Conservation (phyloP, 345 rosid species). For the Gossypium anomalum region DNA sequence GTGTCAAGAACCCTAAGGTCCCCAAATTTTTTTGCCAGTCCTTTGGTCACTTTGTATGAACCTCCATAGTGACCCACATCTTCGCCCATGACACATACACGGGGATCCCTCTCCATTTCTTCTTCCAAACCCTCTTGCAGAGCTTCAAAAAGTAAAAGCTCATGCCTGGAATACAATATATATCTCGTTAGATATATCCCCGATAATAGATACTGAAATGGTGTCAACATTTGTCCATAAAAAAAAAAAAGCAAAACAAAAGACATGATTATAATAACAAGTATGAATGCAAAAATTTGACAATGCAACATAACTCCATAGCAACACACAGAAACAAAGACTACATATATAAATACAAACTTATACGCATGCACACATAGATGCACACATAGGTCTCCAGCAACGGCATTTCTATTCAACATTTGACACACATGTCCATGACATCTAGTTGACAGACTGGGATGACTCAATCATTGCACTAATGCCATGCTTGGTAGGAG, state of each 20-base stretch:
- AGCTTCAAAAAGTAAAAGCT: constrained; percentile 88
- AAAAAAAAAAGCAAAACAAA: not conserved
- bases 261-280: not conserved
- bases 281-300: not conserved
- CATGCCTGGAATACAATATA: constrained; percentile 49
- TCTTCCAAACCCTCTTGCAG: constrained; percentile 89
- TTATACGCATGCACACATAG: not conserved
- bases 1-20: constrained; percentile 35
- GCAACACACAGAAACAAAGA: not conserved
- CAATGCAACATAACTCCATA: not conserved
- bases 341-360: not conserved
- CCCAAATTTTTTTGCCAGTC: constrained; percentile 66
- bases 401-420: not conserved
- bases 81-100: constrained; percentile 90
- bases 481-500: too few species aligned
- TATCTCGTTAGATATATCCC: not conserved
- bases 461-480: not conserved
- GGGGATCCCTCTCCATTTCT: constrained; percentile 94
- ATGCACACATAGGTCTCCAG: not conserved
- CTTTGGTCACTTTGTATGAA: constrained; percentile 88
- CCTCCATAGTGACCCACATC: constrained; percentile 98
- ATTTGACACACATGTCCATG: not conserved
- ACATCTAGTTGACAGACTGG: not conserved
- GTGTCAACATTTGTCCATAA: not conserved
- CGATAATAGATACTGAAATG: not conserved